Conservation (phyloP, 345 rosid species). For the Linum tenue region DNA sequence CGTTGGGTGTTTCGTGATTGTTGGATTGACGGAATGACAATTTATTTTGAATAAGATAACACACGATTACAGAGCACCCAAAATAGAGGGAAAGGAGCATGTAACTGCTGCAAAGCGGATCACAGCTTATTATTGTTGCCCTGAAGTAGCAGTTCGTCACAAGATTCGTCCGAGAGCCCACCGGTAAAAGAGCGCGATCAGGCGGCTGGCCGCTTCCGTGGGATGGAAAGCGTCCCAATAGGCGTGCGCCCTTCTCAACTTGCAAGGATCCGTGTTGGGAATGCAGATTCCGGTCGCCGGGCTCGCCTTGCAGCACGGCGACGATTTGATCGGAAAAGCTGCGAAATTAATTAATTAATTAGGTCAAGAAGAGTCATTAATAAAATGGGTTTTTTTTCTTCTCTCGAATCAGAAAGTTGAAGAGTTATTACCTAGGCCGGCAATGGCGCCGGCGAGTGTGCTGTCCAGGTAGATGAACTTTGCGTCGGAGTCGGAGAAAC, state of each 20-base stretch:
- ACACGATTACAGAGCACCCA: too few species aligned
- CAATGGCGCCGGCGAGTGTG: neutral
- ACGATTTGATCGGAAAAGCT: neutral
- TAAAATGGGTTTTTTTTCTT: too few species aligned
- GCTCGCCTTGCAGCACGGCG: neutral
- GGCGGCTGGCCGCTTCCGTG: neutral
- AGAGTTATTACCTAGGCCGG: neutral
- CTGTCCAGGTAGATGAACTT: conserved; percentile 10
- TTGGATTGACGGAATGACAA: too few species aligned
- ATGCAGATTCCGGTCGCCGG: neutral
- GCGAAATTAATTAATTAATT: neutral
- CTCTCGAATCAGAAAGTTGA: too few species aligned
- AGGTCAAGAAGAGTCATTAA: too few species aligned
- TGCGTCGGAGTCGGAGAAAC: neutral
- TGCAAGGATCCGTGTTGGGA: neutral
- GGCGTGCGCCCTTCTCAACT: neutral
- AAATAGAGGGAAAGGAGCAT: too few species aligned
- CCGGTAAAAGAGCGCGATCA: neutral
- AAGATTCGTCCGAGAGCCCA: neutral
- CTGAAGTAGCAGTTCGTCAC: neutral
- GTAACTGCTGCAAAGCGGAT: too few species aligned
- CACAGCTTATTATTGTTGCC: too few species aligned
- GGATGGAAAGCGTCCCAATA: neutral
- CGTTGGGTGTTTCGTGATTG: too few species aligned
- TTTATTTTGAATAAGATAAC: too few species aligned